A percentile compares a stretch with the other conserved stretches of the same genome.
phyloP scores from a whole-genome alignment of 495 filamentous ascomycete genomes.

The Penicillium simplicissimum region DNA sequence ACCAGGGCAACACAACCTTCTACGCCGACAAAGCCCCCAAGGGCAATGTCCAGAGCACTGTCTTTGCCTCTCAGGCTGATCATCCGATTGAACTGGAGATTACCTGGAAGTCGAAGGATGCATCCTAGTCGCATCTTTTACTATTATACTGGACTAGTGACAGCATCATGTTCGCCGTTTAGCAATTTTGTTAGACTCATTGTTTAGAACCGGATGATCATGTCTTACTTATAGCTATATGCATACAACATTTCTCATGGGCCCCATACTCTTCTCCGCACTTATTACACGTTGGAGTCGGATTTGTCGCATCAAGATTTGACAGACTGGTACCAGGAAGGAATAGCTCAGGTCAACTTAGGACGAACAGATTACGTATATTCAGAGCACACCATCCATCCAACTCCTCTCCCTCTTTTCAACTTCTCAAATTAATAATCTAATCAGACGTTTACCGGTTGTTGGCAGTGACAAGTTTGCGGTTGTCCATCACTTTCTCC shows the following conservation, averaged over 20 bases:
- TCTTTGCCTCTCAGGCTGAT: slow-evolving; percentile 37
- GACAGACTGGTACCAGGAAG: background rate
- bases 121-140: slow-evolving; percentile 1
- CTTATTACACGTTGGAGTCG: background rate
- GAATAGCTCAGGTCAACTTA: background rate
- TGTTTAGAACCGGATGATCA: background rate
- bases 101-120: slow-evolving; percentile 28
- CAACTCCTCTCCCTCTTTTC: background rate
- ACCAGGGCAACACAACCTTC: slow-evolving; percentile 52
- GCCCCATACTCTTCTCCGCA: background rate
- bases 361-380: background rate
- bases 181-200: slow-evolving; percentile 1
- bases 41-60: slow-evolving; percentile 43
- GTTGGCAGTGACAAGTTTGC: background rate
- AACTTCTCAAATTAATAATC: background rate
- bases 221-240: background rate
- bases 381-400: background rate
- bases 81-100: slow-evolving; percentile 44
- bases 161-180: background rate
- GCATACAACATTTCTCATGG: background rate
- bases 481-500: slow-evolving; percentile 4
- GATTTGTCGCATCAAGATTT: background rate
- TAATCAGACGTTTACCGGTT: background rate
- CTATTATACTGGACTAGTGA: background rate
- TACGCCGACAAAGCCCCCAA: slow-evolving; percentile 60